Conservation (phyloP, 2,329 filamentous ascomycete genomes). For the Hypoxylon sp. region DNA sequence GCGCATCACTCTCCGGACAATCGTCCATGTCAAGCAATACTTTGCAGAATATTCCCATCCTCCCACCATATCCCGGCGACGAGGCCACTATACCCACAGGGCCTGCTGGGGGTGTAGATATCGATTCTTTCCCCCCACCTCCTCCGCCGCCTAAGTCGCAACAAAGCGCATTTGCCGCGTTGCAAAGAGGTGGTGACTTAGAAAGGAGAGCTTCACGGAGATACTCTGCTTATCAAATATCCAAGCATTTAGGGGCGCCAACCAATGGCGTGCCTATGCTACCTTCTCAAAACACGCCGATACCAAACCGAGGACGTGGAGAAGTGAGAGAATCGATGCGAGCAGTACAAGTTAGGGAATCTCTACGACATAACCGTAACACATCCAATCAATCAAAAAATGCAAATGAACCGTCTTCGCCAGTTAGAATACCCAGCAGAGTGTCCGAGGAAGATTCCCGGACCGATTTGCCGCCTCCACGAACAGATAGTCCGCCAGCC, state of each 20-base stretch:
- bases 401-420: constrained; percentile 63
- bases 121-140: constrained; percentile 76
- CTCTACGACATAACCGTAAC: constrained; percentile 59
- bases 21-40: constrained; percentile 77
- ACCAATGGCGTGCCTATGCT: constrained; percentile 87
- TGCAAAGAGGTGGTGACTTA: constrained; percentile 91
- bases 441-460: constrained; percentile 68
- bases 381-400: constrained; percentile 55
- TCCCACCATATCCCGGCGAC: constrained; percentile 75
- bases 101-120: constrained; percentile 57
- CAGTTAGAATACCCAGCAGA: constrained; percentile 65
- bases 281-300: constrained; percentile 80
- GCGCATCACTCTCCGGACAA: constrained; percentile 63
- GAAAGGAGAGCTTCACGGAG: constrained; percentile 91
- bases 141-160: constrained; percentile 83
- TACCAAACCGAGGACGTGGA: constrained; percentile 82
- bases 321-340: constrained; percentile 87
- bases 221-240: constrained; percentile 97
- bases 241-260: constrained; percentile 85
- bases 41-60: constrained; percentile 78
- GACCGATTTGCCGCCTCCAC: constrained; percentile 41
- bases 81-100: constrained; percentile 59
- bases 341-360: constrained; percentile 65
- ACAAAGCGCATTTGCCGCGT: constrained; percentile 86
- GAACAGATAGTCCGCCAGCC: constrained; percentile 54